phyloP scores from a whole-genome alignment of 805 yeast genomes.

The Starmerella riodocensis region DNA sequence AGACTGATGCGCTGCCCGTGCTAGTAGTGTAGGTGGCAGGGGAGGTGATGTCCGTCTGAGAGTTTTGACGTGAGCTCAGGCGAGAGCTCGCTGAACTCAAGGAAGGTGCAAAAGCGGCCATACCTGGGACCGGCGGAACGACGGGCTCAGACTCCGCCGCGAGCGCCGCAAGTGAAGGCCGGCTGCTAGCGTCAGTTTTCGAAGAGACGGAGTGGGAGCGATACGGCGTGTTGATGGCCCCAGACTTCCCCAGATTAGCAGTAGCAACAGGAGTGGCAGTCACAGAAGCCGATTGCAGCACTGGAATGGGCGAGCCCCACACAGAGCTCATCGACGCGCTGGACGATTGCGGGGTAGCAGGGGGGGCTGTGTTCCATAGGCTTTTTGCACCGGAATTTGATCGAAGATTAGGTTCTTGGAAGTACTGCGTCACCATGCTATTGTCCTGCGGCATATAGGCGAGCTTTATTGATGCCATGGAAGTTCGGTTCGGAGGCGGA shows the following conservation, averaged over 20 bases:
- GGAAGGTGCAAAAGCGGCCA: slow-evolving; percentile 1
- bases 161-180: slow-evolving; percentile 13
- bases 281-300: not conserved
- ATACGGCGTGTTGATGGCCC: not conserved
- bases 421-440: slow-evolving; percentile 6
- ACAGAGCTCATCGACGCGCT: slow-evolving; percentile 10
- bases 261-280: not conserved
- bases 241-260: not conserved
- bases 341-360: slow-evolving; percentile 15
- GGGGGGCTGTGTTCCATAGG: slow-evolving; percentile 12
- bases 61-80: slow-evolving; percentile 12
- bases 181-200: not conserved
- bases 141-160: slow-evolving; percentile 18
- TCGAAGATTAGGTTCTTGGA: slow-evolving; percentile 3
- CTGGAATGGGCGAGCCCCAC: slow-evolving; percentile 15
- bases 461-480: slow-evolving; percentile 13
- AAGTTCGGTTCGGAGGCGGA: not conserved
- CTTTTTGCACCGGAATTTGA: not conserved
- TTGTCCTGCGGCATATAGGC: slow-evolving; percentile 14
- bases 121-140: not conserved
- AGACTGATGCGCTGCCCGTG: not conserved
- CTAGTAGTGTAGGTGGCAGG: not conserved
- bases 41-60: slow-evolving; percentile 9
- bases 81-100: slow-evolving; percentile 8
- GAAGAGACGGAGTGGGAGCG: not conserved